A percentile compares a stretch with the other conserved stretches of the same genome.
Evolutionary conservation across 2,329 filamentous ascomycete species (phyloP).

Genomic region (Fusarium xyrophilum): DNA sequence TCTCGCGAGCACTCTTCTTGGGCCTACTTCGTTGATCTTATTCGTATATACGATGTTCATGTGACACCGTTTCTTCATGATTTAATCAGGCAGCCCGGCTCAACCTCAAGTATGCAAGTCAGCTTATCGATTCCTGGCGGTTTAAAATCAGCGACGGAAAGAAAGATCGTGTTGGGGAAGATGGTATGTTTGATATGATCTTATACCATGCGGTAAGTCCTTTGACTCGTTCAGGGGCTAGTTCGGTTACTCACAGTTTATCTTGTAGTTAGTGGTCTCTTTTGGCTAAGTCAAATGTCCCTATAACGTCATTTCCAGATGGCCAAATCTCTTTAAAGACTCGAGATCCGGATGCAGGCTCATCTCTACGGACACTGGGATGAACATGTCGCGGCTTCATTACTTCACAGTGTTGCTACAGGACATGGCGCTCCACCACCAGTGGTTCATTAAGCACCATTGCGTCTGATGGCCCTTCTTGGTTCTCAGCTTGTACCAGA

Average conservation of each 20-base stretch:
- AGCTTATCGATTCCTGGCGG: constrained; percentile 31
- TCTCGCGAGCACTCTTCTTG: constrained; percentile 31
- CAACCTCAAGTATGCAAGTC: constrained; percentile 24
- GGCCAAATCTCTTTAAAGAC: constrained; percentile 7
- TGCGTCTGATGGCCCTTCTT: constrained; percentile 31
- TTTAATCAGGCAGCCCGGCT: neutral
- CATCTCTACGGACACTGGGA: neutral
- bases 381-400: neutral
- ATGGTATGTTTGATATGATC: constrained; percentile 34
- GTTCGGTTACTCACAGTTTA: constrained; percentile 7
- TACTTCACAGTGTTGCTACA: neutral
- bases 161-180: constrained; percentile 17
- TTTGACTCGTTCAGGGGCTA: neutral
- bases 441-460: constrained; percentile 24
- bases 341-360: constrained; percentile 34
- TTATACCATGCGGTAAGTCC: constrained; percentile 37
- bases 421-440: neutral
- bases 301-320: neutral
- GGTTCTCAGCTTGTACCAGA: constrained; percentile 20
- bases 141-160: constrained; percentile 21
- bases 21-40: constrained; percentile 33
- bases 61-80: constrained; percentile 26
- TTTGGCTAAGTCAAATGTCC: constrained; percentile 28
- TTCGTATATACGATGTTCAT: constrained; percentile 30
- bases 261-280: constrained; percentile 30